Percentiles rank a stretch among this genome's conserved stretches.
Evolutionary conservation across 768 basidiomycete species (phyloP).

Genomic region (Sarcodon aspratus): DNA sequence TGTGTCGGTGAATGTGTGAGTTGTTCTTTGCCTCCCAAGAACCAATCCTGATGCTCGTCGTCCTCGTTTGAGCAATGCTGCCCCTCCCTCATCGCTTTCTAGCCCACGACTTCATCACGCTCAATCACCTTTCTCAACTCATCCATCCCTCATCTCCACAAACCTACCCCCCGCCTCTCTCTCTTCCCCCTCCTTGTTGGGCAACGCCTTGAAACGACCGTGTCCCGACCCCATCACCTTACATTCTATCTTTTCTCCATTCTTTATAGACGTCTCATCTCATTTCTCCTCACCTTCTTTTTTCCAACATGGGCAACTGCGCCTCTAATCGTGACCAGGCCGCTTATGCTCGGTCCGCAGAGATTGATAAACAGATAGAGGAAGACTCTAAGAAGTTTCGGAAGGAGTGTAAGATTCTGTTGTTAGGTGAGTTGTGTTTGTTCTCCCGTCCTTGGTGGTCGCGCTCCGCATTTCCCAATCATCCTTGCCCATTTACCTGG

Average conservation of each 20-base stretch:
- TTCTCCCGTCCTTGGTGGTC: no score
- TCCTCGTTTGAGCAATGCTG: no score
- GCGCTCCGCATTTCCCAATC: no score
- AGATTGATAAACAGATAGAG: slow-evolving; percentile 76
- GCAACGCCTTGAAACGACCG: neutral
- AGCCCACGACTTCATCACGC: neutral
- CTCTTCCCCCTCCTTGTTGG: neutral
- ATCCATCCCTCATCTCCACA: neutral
- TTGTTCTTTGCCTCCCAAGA: no score
- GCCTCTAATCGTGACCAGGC: slow-evolving; percentile 44
- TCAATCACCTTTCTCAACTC: neutral
- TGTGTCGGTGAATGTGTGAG: no score
- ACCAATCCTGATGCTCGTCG: no score
- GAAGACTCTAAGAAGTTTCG: slow-evolving; percentile 76
- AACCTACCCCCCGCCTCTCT: neutral
- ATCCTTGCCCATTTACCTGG: no score
- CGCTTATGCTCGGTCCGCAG: slow-evolving; percentile 52
- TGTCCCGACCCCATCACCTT: neutral
- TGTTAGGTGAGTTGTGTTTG: slow-evolving; percentile 56
- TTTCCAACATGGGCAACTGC: slow-evolving; percentile 52
- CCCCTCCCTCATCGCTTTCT: neutral
- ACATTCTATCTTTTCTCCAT: neutral
- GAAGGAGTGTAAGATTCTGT: slow-evolving; percentile 85
- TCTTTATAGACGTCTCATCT: neutral
- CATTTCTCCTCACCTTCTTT: neutral